These are phyloP conservation scores for Fraxinus anomala DNA, from an alignment of 257 asterid species.

Conservation along the genomic window DNA sequence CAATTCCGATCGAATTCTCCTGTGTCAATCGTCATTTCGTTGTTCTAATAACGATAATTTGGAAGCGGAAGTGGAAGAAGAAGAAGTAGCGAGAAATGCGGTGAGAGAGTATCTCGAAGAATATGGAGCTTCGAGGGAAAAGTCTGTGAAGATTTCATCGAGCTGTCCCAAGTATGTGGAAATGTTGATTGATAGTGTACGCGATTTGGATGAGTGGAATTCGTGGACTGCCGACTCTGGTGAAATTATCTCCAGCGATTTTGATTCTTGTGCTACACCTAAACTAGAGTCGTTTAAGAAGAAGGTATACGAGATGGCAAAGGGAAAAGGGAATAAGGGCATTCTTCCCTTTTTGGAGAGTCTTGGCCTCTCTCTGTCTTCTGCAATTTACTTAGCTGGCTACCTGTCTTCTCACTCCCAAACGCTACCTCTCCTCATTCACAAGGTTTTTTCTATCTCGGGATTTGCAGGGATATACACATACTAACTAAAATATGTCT, in stretches of 20 bases:
- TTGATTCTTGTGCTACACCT: conserved; percentile 17
- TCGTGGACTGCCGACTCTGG: conserved; percentile 37
- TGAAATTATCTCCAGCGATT: conserved; percentile 21
- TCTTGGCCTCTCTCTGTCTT: conserved; percentile 70
- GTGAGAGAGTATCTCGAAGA: conserved; percentile 55
- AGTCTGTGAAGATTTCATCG: conserved; percentile 54
- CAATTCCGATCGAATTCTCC: not conserved
- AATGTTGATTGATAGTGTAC: conserved; percentile 67
- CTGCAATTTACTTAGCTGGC: conserved; percentile 75
- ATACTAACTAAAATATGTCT: not conserved
- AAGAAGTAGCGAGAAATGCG: conserved; percentile 63
- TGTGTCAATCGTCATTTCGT: not conserved
- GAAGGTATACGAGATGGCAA: conserved; percentile 65
- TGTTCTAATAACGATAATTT: not conserved
- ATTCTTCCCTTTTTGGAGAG: conserved; percentile 83
- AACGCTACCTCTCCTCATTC: conserved; percentile 60
- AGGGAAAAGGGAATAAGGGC: conserved; percentile 84
- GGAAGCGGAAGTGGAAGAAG: conserved; percentile 19
- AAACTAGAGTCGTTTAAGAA: conserved; percentile 35
- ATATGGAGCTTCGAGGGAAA: conserved; percentile 58
- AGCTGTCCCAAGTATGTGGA: conserved; percentile 65
- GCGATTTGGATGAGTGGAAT: conserved; percentile 80
- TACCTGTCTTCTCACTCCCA: conserved; percentile 54
- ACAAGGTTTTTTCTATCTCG: conserved; percentile 46
- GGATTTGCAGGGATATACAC: not conserved